Conservation (phyloP, 257 asterid species). For the Petunia axillaris region DNA sequence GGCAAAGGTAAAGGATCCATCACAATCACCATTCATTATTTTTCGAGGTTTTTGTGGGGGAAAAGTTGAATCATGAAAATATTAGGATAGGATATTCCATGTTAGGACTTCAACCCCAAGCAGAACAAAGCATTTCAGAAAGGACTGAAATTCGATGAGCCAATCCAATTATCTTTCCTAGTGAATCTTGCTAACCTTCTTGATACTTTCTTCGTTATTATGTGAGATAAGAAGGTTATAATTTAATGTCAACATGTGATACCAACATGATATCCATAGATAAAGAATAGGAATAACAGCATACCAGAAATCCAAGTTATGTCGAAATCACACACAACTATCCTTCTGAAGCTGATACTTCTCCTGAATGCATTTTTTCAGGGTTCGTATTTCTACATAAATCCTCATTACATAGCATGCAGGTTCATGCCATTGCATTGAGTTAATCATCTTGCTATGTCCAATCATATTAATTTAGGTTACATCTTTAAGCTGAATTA, state of each 20-base stretch:
- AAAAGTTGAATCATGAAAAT: background rate
- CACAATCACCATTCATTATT: background rate
- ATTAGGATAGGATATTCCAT: conserved; percentile 14
- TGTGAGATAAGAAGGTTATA: conserved; percentile 12
- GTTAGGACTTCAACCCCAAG: background rate
- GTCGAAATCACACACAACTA: background rate
- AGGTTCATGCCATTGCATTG: background rate
- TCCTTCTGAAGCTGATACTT: background rate
- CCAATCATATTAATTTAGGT: conserved; percentile 6
- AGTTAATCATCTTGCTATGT: background rate
- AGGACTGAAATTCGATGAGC: background rate
- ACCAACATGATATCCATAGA: background rate
- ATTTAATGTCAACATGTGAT: background rate
- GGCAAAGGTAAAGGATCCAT: conserved; percentile 21
- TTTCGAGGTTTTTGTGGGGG: conserved; percentile 2
- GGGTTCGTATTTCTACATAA: background rate
- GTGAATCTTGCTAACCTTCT: conserved; percentile 1
- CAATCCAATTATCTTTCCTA: conserved; percentile 2
- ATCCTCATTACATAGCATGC: conserved; percentile 1
- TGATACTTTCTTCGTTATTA: background rate
- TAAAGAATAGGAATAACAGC: background rate
- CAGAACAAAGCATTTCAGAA: conserved; percentile 18
- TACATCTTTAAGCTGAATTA: background rate
- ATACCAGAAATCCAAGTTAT: background rate
- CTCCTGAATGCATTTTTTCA: conserved; percentile 11